These are phyloP conservation scores for Pseudozyma tsukubaensis DNA, from an alignment of 1,284 basidiomycete genomes.

Conservation along the genomic window DNA sequence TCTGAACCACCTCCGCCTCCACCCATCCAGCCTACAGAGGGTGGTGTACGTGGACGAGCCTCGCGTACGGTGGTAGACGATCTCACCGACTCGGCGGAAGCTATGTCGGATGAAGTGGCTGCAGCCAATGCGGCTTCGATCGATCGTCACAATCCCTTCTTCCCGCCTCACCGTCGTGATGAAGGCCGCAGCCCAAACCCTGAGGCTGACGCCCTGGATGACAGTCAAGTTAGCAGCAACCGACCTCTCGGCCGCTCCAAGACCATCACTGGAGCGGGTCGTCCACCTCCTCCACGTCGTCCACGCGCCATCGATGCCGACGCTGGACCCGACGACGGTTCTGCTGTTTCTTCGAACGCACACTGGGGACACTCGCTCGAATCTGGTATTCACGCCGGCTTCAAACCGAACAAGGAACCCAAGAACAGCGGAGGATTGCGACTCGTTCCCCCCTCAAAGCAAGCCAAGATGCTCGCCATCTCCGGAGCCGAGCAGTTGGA, in stretches of 20 bases:
- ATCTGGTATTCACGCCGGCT: constrained; percentile 59
- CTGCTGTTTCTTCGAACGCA: constrained; percentile 22
- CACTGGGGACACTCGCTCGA: constrained; percentile 57
- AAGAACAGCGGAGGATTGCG: constrained; percentile 57
- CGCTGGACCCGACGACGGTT: constrained; percentile 15
- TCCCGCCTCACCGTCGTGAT: constrained; percentile 55
- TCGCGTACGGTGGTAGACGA: constrained; percentile 58
- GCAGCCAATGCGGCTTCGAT: constrained; percentile 59
- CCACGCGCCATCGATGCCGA: constrained; percentile 26
- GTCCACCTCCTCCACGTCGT: constrained; percentile 28
- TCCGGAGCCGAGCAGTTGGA: constrained; percentile 27
- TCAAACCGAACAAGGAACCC: constrained; percentile 55
- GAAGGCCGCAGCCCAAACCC: constrained; percentile 29
- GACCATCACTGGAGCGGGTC: constrained; percentile 27
- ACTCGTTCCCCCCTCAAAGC: constrained; percentile 53
- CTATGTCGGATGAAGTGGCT: constrained; percentile 55
- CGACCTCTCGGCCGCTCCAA: constrained; percentile 59
- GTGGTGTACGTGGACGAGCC: constrained; percentile 28
- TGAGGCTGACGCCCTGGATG: constrained; percentile 12
- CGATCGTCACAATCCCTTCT: constrained; percentile 65
- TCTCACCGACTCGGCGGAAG: constrained; percentile 54
- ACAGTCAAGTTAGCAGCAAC: constrained; percentile 43
- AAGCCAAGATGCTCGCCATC: constrained; percentile 43
- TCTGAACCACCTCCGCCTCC: constrained; percentile 54
- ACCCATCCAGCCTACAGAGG: constrained; percentile 48